phyloP scores from a whole-genome alignment of 768 basidiomycete genomes.

The Boletus rubropictus region DNA sequence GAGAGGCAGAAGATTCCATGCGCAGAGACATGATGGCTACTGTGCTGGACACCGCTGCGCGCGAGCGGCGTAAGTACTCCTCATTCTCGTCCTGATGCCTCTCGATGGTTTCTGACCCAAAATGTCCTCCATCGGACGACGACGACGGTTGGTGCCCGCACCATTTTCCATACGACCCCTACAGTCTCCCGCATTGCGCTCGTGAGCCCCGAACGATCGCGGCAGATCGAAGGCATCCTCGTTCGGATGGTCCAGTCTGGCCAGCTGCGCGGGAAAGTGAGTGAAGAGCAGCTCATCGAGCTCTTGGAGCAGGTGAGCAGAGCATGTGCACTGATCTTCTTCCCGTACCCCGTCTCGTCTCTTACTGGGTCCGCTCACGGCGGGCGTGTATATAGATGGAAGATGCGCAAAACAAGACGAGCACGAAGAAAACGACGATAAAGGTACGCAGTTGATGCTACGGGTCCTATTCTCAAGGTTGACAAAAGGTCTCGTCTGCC shows the following conservation, averaged over 20 bases:
- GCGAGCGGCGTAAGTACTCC: slow-evolving; percentile 62
- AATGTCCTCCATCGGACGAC: background rate
- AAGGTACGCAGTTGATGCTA: slow-evolving; percentile 35
- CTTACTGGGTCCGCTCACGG: slow-evolving; percentile 4
- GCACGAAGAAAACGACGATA: slow-evolving; percentile 53
- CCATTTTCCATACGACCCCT: background rate
- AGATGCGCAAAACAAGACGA: slow-evolving; percentile 43
- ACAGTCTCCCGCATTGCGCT: slow-evolving; percentile 83
- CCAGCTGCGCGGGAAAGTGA: slow-evolving; percentile 70
- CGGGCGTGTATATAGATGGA: slow-evolving; percentile 41
- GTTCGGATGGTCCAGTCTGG: slow-evolving; percentile 80
- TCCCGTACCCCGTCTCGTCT: background rate
- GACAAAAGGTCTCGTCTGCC: slow-evolving; percentile 1
- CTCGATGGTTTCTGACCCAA: background rate
- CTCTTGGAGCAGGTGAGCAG: slow-evolving; percentile 72
- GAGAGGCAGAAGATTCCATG: slow-evolving; percentile 68
- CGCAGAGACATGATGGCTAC: slow-evolving; percentile 72
- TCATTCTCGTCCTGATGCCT: background rate
- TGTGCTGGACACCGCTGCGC: slow-evolving; percentile 68
- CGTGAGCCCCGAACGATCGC: slow-evolving; percentile 76
- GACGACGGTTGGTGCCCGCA: background rate
- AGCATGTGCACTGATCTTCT: background rate
- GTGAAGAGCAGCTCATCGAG: slow-evolving; percentile 77
- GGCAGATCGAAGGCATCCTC: slow-evolving; percentile 74
- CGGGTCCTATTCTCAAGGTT: background rate